Base-by-base conservation (phyloP, 2,329 filamentous ascomycete species). In the Cadophora sp. region DNA sequence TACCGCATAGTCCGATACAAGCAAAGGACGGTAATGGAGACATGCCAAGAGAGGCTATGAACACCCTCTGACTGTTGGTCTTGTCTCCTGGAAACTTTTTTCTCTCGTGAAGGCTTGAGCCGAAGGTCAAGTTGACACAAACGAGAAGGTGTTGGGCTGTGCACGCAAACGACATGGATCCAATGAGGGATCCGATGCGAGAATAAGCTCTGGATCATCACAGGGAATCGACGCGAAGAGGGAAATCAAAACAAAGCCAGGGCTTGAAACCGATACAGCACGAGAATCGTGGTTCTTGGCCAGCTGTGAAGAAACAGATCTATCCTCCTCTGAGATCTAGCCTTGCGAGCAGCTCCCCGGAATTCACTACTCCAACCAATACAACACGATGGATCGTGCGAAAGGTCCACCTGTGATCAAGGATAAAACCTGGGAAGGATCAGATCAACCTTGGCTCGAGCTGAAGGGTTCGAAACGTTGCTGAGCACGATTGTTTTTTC, bases 21-120 rank as follows among this genome's bases (percentile, higher is more conserved):
- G 31, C 11, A 22, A 37, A 37, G 40, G 24, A 40, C 24, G 34
- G 34, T 9, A 26, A 40, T 26, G 31, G 56, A 59, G 31, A 59
- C 56, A 63, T 63, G 46, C 61, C 61, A 63, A 63, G 61, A 63
- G 61, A 63, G 61, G 61, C 61, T 31, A 22, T 31, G 59, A 50
- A 31, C 26, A 14, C 4, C 37, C 48, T 51, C 46, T 63, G 48
- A 53, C 61, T 55, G 48, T 43, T 55, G 31, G 31, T 22, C 56
- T 59, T 34, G 22, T 22, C 12, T 59, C 55, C 27, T n/a, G 55
- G 14, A 24, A 14, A 22, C n/a, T 24, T 37, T 24, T 37, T 37
- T 22, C n/a, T 37, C 19, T 34, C 31, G n/a, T 22, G 55, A 34
- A 24, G 24, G 16, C 14, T 29, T 12, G 26, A 9, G 6, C 12